These are phyloP conservation scores for Aspergillus homomorphus DNA, from an alignment of 495 filamentous ascomycete species.

Conservation along the genomic window DNA sequence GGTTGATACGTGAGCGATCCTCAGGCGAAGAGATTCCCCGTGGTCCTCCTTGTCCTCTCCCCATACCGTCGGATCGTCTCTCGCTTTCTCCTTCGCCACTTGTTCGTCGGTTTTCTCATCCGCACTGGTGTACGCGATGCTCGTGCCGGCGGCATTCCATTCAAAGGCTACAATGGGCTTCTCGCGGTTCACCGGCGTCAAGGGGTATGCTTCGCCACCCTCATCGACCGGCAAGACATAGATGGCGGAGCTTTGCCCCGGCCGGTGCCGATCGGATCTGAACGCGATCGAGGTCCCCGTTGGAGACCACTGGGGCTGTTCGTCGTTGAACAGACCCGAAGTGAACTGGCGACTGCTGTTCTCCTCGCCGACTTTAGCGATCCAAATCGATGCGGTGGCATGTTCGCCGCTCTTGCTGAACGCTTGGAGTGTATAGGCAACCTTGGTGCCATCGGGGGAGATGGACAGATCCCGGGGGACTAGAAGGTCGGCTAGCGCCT, in stretches of 20 bases:
- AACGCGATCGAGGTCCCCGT: constrained; percentile 23
- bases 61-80: no score
- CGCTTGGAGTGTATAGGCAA: no score
- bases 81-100: background rate
- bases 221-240: constrained; percentile 19
- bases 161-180: constrained; percentile 15
- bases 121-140: constrained; percentile 18
- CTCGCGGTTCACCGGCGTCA: constrained; percentile 8
- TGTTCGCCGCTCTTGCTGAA: background rate
- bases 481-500: no score
- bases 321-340: constrained; percentile 23
- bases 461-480: no score
- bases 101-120: constrained; percentile 4
- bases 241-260: constrained; percentile 15
- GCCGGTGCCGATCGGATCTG: constrained; percentile 21
- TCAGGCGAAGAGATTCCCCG: constrained; percentile 1
- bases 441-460: no score
- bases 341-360: constrained; percentile 24
- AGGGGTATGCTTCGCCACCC: constrained; percentile 20
- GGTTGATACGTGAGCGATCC: no score
- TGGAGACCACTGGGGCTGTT: constrained; percentile 20
- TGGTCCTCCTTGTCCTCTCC: background rate
- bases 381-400: constrained; percentile 23
- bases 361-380: constrained; percentile 17
- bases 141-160: constrained; percentile 17